phyloP scores from a whole-genome alignment of 257 asterid genomes.

The Striga asiatica region DNA sequence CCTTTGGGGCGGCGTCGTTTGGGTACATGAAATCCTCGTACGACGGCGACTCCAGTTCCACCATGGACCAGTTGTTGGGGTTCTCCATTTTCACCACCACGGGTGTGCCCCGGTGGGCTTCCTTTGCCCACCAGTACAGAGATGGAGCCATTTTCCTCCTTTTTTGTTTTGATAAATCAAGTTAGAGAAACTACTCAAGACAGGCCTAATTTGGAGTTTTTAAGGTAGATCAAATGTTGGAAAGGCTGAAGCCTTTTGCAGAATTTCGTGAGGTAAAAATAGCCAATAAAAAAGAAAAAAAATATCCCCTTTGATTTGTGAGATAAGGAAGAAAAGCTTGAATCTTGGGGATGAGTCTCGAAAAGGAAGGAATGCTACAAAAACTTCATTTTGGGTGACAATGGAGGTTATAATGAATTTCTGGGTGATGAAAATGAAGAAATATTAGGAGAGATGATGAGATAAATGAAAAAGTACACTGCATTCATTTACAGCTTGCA shows the following conservation, averaged over 20 bases:
- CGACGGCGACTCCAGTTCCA: constrained; percentile 64
- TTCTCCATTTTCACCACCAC: constrained; percentile 93
- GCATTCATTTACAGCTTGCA: constrained; percentile 45
- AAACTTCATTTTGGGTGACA: background rate
- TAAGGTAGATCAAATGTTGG: background rate
- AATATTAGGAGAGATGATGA: constrained; percentile 4
- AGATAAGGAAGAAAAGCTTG: background rate
- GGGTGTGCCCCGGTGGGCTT: constrained; percentile 65
- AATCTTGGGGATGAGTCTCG: background rate
- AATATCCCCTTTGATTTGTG: background rate
- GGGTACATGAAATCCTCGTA: constrained; percentile 61
- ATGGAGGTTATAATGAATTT: background rate
- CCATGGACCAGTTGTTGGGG: constrained; percentile 95
- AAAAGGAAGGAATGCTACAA: background rate
- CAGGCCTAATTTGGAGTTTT: background rate
- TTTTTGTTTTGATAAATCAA: too few relatives aligned
- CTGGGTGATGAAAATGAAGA: background rate
- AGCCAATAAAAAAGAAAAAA: background rate
- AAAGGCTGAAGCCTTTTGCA: background rate
- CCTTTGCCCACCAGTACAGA: constrained; percentile 73
- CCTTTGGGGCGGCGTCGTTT: constrained; percentile 34
- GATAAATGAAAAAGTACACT: constrained; percentile 17
- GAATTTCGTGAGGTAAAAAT: background rate
- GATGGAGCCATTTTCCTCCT: constrained; percentile 49
- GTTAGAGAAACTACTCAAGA: too few relatives aligned